A percentile compares a stretch with the other conserved stretches of the same genome.
Conservation (phyloP, 164 flowering plant species). For the Vitis rupestris region DNA sequence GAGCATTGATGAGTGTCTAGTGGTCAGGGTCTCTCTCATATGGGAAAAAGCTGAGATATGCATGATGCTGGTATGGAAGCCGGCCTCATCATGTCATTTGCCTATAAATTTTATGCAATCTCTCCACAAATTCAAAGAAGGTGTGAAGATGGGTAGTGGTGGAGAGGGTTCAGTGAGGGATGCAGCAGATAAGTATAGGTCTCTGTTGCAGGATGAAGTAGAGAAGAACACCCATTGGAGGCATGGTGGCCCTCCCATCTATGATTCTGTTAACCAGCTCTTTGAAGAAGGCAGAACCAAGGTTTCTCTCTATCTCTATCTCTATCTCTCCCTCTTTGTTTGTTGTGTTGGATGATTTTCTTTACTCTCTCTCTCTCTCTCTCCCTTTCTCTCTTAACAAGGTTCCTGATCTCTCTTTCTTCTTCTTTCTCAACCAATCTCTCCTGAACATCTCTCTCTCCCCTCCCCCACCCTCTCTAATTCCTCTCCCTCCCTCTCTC, state of each 20-base stretch:
- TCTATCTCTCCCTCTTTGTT: background rate
- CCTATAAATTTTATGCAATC: too few species aligned
- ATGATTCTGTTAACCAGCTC: constrained; percentile 58
- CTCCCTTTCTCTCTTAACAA: background rate
- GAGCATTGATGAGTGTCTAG: constrained; percentile 5
- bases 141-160: background rate
- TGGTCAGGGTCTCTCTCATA: too few species aligned
- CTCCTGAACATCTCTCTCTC: too few species aligned
- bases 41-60: too few species aligned
- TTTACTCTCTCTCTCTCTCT: background rate
- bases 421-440: background rate
- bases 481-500: too few species aligned
- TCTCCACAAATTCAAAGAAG: background rate
- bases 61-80: too few species aligned
- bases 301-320: constrained; percentile 22
- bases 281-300: constrained; percentile 78
- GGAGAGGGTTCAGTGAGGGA: background rate
- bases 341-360: background rate
- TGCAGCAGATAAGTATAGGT: constrained; percentile 57
- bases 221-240: constrained; percentile 58
- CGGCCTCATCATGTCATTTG: too few species aligned
- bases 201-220: constrained; percentile 51
- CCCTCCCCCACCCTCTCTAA: too few species aligned
- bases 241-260: constrained; percentile 73
- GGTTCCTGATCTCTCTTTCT: background rate